A percentile compares a stretch with the other conserved stretches of the same genome.
These are phyloP conservation scores for Aristolochia contorta DNA, from an alignment of 164 flowering plant genomes.

Conservation along the genomic window DNA sequence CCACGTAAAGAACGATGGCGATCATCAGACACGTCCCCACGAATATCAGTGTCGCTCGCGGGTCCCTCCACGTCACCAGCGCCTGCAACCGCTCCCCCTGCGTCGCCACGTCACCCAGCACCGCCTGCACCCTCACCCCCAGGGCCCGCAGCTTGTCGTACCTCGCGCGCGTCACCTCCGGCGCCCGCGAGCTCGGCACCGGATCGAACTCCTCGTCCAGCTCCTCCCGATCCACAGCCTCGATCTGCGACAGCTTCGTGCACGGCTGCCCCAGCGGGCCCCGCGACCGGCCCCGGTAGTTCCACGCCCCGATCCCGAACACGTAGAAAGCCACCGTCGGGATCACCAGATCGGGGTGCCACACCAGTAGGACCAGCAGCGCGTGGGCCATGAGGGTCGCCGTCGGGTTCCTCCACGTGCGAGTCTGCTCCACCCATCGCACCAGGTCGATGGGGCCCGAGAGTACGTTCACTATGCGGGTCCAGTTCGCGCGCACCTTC, in stretches of 20 bases:
- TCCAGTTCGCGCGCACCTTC: conserved; percentile 72
- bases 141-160: conserved; percentile 60
- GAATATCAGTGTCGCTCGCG: conserved; percentile 79
- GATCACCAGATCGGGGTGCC: conserved; percentile 73
- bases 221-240: conserved; percentile 53
- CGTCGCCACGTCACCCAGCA: conserved; percentile 70
- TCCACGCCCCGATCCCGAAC: conserved; percentile 68
- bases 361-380: conserved; percentile 60
- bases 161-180: conserved; percentile 43
- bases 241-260: conserved; percentile 45
- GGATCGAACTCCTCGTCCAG: conserved; percentile 85
- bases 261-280: conserved; percentile 30
- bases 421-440: conserved; percentile 61
- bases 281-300: conserved; percentile 42
- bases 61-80: conserved; percentile 84
- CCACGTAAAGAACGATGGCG: conserved; percentile 53
- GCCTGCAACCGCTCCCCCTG: conserved; percentile 80
- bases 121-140: conserved; percentile 60
- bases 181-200: conserved; percentile 41
- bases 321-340: conserved; percentile 63
- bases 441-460: conserved; percentile 38
- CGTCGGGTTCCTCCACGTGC: conserved; percentile 77
- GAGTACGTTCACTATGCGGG: conserved; percentile 44
- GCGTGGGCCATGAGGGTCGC: conserved; percentile 70
- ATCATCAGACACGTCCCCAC: conserved; percentile 46